A percentile compares a stretch with the other conserved stretches of the same genome.
These are phyloP conservation scores for Candolleomyces efflorescens DNA, from an alignment of 768 basidiomycete species.

Conservation along the genomic window DNA sequence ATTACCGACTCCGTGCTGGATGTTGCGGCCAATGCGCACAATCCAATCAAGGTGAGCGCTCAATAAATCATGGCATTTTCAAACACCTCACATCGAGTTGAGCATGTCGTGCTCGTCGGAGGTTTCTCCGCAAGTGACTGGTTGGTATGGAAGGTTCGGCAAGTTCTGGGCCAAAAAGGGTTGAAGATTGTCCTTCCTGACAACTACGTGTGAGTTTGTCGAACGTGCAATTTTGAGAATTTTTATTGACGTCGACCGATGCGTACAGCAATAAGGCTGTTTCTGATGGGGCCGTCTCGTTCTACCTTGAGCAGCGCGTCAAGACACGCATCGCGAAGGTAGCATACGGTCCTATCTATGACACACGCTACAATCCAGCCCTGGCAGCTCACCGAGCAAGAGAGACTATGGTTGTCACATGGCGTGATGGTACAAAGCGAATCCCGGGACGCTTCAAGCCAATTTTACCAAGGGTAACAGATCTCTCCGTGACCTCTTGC, in stretches of 20 bases:
- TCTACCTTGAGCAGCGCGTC: conserved; percentile 10
- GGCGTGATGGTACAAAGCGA: too few species aligned
- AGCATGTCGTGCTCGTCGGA: conserved; percentile 43
- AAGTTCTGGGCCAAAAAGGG: conserved; percentile 25
- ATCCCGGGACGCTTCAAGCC: not conserved
- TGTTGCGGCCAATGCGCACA: not conserved
- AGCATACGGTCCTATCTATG: not conserved
- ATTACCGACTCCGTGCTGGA: conserved; percentile 15
- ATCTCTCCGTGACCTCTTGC: not conserved
- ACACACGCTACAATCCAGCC: not conserved
- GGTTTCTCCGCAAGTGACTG: conserved; percentile 52
- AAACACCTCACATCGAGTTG: not conserved
- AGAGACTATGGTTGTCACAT: not conserved
- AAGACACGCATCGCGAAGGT: not conserved
- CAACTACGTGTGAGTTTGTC: conserved; percentile 35
- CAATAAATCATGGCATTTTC: conserved; percentile 11
- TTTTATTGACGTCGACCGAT: too few species aligned
- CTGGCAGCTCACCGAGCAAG: conserved; percentile 8
- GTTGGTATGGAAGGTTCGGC: conserved; percentile 36
- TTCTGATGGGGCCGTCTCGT: conserved; percentile 17
- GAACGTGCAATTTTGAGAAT: too few species aligned
- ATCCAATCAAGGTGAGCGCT: conserved; percentile 18
- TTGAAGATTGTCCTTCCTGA: conserved; percentile 41
- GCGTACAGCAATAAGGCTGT: conserved; percentile 20
- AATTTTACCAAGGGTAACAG: not conserved